Conservation (phyloP, 2,329 filamentous ascomycete genomes). For the Pezicula radicicola region DNA sequence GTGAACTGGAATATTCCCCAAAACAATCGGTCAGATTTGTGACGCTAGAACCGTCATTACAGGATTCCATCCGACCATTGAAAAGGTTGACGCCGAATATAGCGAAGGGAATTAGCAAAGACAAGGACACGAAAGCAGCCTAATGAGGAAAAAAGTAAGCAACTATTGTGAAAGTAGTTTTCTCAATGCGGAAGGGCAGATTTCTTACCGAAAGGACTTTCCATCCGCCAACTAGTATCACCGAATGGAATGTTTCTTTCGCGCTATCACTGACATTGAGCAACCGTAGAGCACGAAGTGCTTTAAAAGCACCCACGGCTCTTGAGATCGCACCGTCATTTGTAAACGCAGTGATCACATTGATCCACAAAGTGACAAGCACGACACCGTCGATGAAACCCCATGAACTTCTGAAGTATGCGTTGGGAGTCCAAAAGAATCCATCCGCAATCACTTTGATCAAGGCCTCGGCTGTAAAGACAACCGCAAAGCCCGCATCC, state of each 20-base stretch:
- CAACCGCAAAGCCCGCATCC: constrained; percentile 80
- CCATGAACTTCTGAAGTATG: constrained; percentile 95
- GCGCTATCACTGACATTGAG: constrained; percentile 97
- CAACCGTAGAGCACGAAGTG: constrained; percentile 82
- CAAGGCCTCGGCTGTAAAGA: constrained; percentile 82
- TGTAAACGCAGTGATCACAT: constrained; percentile 77
- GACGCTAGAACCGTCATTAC: constrained; percentile 69
- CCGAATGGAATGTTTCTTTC: constrained; percentile 91
- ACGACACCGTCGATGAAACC: constrained; percentile 93
- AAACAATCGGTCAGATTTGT: constrained; percentile 71
- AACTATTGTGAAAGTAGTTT: neutral
- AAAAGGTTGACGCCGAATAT: constrained; percentile 95
- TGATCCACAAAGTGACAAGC: constrained; percentile 91
- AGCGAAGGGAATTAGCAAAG: constrained; percentile 91
- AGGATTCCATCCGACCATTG: constrained; percentile 72
- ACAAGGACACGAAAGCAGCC: constrained; percentile 87
- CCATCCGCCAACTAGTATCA: constrained; percentile 91
- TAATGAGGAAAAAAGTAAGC: constrained; percentile 32
- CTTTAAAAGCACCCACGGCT: constrained; percentile 95
- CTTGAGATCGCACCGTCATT: constrained; percentile 83
- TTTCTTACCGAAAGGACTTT: constrained; percentile 64
- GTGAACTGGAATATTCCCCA: constrained; percentile 74
- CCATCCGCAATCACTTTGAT: constrained; percentile 97
- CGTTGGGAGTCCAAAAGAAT: constrained; percentile 94
- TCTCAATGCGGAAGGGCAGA: neutral